Evolutionary conservation across 345 rosid genomes (phyloP), one percentile per base, ranked within the genome.

Genomic region (Murraya paniculata): DNA sequence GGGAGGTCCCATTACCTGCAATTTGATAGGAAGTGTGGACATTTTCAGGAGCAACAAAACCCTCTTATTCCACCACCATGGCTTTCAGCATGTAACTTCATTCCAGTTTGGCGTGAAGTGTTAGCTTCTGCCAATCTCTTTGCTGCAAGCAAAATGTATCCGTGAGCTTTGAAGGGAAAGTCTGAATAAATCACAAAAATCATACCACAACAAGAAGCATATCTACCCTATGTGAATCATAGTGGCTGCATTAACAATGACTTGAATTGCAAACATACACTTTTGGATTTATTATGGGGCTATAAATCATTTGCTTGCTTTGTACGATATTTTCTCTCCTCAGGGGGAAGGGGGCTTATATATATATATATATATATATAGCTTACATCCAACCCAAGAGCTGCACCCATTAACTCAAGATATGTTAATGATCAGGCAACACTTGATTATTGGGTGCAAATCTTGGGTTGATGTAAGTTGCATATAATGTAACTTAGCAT

Each of bases 101-200:
- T 92, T 71, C 97, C 97, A 19, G 83, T 74, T 16, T 88, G 85
- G 45, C 91, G 89, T 0, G 85, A 77, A 67, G 97, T 94, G 72
- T 75, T 85, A 77, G 90, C 90, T 80, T 87, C 89, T 31, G 84
- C 93, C 75, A 92, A 64, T 83, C 88, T 84, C 77, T 89, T 90
- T 16, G 93, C 97, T 92, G 92, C 86, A 83, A 81, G 22, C 76
- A 67, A 57, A 61, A 79, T 66, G 70, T 61, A 36, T 18, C 16
- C 33, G 65, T 61, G 56, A 80, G 78, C 19, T 27, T 6, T 10
- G 48, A 33, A 30, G 24, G 27, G 3, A 30, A 70, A 28, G 39
- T 64, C 57, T 64, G 6, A 56, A n/a, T 10, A 18, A 57, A n/a
- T 13, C 58, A 74, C 50, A 7, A n/a, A 3, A 68, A n/a, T 31